Conservation (phyloP, 1,284 basidiomycete species). For the Ceratobasidium theobromae region DNA sequence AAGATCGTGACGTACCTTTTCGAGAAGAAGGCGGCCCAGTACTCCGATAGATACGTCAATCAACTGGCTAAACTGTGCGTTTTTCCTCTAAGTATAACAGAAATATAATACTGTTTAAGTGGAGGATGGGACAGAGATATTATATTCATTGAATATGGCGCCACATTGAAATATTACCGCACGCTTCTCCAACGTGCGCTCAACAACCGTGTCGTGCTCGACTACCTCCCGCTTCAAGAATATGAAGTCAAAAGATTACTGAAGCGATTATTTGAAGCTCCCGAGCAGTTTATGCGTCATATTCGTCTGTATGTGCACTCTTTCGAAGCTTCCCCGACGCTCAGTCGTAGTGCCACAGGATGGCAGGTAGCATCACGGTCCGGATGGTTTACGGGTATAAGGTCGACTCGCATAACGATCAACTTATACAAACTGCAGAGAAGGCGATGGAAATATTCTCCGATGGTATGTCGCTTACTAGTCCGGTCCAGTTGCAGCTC, state of each 20-base stretch:
- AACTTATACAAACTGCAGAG: conserved; percentile 4
- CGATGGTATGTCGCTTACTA: background rate
- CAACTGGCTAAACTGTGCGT: conserved; percentile 10
- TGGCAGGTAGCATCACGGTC: conserved; percentile 17
- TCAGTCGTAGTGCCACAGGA: background rate
- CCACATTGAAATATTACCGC: conserved; percentile 16
- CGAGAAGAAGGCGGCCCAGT: conserved; percentile 16
- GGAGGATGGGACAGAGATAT: conserved; percentile 20
- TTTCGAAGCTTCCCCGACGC: background rate
- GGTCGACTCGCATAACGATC: conserved; percentile 14
- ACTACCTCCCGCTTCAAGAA: conserved; percentile 21
- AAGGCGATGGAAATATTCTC: conserved; percentile 19
- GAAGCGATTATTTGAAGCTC: conserved; percentile 1
- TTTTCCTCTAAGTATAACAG: background rate
- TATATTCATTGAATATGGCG: conserved; percentile 6
- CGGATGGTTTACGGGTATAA: conserved; percentile 28
- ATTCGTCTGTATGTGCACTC: conserved; percentile 1
- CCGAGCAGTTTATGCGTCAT: conserved; percentile 18
- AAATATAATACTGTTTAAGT: background rate
- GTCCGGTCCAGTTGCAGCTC: no score
- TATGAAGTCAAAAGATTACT: conserved; percentile 16
- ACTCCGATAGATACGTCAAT: conserved; percentile 21
- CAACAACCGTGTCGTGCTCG: conserved; percentile 22
- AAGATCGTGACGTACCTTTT: conserved; percentile 9
- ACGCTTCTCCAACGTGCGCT: conserved; percentile 25